phyloP scores from a whole-genome alignment of 2,329 filamentous ascomycete genomes.

The Penicillium sp. region DNA sequence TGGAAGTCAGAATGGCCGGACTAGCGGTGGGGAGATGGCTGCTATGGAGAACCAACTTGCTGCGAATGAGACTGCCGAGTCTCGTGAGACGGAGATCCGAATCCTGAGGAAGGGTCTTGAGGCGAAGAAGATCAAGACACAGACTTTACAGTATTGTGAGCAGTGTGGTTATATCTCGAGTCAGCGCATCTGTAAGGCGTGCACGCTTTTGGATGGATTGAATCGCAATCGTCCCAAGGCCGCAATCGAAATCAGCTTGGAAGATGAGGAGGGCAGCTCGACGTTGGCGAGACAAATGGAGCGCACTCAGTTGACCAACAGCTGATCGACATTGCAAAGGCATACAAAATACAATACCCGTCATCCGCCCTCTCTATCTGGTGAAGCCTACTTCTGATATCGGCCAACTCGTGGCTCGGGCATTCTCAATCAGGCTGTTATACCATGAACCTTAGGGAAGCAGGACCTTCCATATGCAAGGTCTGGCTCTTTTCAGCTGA shows the following conservation, averaged over 20 bases:
- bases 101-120: conserved; percentile 19
- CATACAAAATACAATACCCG: background rate
- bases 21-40: conserved; percentile 74
- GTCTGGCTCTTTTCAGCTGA: background rate
- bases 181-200: conserved; percentile 91
- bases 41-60: conserved; percentile 74
- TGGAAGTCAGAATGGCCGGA: conserved; percentile 67
- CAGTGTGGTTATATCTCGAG: conserved; percentile 95
- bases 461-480: background rate
- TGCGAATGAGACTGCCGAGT: conserved; percentile 61
- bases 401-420: background rate
- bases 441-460: background rate
- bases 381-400: background rate
- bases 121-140: conserved; percentile 52
- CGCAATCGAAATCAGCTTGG: conserved; percentile 46
- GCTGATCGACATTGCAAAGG: conserved; percentile 21
- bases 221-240: conserved; percentile 68
- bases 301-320: conserved; percentile 43
- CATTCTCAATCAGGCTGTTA: background rate
- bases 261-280: conserved; percentile 54
- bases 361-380: background rate
- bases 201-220: conserved; percentile 80
- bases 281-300: conserved; percentile 55
- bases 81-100: conserved; percentile 68
- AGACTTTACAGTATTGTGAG: conserved; percentile 72